A percentile compares a stretch with the other conserved stretches of the same genome.
Conservation (phyloP, 78 protist genomes). For the Capsaspora owczarzaki region DNA sequence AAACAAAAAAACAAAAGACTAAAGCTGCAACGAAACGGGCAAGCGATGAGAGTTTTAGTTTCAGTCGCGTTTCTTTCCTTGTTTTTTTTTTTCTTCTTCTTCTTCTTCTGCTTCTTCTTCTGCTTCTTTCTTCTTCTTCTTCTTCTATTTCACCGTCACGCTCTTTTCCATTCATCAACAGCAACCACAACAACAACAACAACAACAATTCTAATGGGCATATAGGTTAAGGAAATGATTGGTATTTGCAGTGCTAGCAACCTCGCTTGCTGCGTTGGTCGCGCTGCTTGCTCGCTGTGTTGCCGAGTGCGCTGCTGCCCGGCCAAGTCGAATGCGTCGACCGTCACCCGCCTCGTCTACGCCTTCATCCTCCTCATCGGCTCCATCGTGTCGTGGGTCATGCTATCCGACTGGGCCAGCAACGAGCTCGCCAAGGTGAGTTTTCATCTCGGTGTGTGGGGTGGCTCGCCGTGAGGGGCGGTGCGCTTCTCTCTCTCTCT, state of each 20-base stretch:
- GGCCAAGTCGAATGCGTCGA: neutral
- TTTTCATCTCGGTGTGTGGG: too few species aligned
- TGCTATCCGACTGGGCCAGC: neutral
- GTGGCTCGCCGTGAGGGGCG: too few species aligned
- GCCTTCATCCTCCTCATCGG: neutral
- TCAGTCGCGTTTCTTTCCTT: too few species aligned
- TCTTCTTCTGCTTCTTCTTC: neutral
- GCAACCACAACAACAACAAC: too few species aligned
- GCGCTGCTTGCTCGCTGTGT: neutral
- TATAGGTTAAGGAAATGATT: too few species aligned
- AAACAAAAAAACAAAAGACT: too few species aligned
- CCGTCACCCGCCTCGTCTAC: neutral
- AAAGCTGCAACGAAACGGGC: too few species aligned
- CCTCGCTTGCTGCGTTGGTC: neutral
- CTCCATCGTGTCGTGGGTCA: neutral
- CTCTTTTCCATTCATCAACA: neutral
- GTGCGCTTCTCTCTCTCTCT: too few species aligned
- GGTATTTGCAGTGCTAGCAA: too few species aligned
- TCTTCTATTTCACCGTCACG: neutral
- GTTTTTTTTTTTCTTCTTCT: neutral
- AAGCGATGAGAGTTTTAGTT: too few species aligned
- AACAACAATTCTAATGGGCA: too few species aligned
- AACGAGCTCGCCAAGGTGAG: neutral
- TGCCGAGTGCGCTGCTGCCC: neutral
- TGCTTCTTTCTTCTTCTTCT: neutral